phyloP scores from a whole-genome alignment of 1,284 basidiomycete genomes.

The Earliella scabrosa region DNA sequence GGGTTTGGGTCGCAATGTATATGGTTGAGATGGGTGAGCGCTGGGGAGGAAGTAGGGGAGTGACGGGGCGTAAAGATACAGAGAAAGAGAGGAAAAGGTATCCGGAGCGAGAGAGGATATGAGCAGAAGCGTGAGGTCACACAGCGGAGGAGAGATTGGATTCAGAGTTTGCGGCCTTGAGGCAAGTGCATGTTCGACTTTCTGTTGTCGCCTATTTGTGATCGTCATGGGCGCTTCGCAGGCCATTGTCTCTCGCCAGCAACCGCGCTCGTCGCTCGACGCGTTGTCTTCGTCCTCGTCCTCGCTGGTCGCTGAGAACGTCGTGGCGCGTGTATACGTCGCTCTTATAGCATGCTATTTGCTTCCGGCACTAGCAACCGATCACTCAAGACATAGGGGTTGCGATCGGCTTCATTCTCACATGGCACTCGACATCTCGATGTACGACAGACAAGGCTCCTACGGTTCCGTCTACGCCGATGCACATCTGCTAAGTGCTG shows the following conservation, averaged over 20 bases:
- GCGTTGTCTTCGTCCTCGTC: neutral
- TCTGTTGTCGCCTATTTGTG: constrained; percentile 26
- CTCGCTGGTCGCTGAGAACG: neutral
- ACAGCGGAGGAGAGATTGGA: constrained; percentile 19
- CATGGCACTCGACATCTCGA: neutral
- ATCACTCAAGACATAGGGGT: neutral
- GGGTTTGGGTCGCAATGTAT: neutral
- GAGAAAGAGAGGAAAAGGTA: constrained; percentile 16
- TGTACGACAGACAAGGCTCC: neutral
- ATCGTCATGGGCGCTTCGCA: constrained; percentile 24
- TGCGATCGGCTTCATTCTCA: neutral
- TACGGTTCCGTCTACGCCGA: too few species aligned
- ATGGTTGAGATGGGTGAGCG: neutral
- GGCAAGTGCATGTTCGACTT: constrained; percentile 24
- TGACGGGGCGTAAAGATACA: constrained; percentile 11
- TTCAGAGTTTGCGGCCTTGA: constrained; percentile 15
- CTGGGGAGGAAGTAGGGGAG: neutral
- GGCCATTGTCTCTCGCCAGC: neutral
- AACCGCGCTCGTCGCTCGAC: neutral
- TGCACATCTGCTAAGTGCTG: too few species aligned
- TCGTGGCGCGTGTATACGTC: neutral
- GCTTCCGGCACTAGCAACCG: neutral
- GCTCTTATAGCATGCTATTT: neutral
- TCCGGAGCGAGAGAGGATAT: constrained; percentile 19
- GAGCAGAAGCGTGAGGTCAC: constrained; percentile 25